These are phyloP conservation scores for Fomitopsis pinicola DNA, from an alignment of 1,284 basidiomycete species.

Conservation along the genomic window DNA sequence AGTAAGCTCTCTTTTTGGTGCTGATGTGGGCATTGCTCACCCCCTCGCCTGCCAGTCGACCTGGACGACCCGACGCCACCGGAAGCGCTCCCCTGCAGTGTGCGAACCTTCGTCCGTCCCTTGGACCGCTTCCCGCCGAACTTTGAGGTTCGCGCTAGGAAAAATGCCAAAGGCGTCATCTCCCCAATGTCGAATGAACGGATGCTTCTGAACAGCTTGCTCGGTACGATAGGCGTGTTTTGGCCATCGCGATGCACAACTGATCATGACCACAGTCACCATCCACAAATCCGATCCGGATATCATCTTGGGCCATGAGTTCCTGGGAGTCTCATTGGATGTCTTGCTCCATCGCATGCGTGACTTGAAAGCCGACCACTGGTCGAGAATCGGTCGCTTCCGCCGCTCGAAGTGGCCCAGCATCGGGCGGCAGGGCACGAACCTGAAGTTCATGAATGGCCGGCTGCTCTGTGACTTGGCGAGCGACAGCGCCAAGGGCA, in stretches of 20 bases:
- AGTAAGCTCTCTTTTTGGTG: conserved; percentile 42
- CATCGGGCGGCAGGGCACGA: conserved; percentile 82
- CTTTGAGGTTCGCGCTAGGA: conserved; percentile 71
- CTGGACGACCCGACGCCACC: conserved; percentile 90
- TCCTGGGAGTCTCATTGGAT: conserved; percentile 89
- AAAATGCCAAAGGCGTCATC: conserved; percentile 68
- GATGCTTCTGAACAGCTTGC: conserved; percentile 78
- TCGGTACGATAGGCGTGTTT: conserved; percentile 41
- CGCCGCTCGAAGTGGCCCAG: conserved; percentile 79
- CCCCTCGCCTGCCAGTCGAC: conserved; percentile 48
- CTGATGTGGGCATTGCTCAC: neutral
- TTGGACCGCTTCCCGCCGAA: conserved; percentile 86
- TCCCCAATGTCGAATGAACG: conserved; percentile 81
- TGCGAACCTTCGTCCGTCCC: conserved; percentile 91
- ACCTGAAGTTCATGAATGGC: conserved; percentile 82
- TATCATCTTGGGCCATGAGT: conserved; percentile 93
- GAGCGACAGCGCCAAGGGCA: conserved; percentile 91
- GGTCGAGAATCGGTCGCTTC: conserved; percentile 94
- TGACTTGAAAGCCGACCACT: conserved; percentile 87
- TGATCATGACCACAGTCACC: conserved; percentile 48
- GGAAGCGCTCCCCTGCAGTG: conserved; percentile 77
- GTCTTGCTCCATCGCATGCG: conserved; percentile 90
- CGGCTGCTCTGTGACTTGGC: conserved; percentile 90
- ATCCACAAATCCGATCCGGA: conserved; percentile 91
- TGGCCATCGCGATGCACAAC: neutral